phyloP scores from a whole-genome alignment of 148 eudicot species.

The Selenicereus undatus region DNA sequence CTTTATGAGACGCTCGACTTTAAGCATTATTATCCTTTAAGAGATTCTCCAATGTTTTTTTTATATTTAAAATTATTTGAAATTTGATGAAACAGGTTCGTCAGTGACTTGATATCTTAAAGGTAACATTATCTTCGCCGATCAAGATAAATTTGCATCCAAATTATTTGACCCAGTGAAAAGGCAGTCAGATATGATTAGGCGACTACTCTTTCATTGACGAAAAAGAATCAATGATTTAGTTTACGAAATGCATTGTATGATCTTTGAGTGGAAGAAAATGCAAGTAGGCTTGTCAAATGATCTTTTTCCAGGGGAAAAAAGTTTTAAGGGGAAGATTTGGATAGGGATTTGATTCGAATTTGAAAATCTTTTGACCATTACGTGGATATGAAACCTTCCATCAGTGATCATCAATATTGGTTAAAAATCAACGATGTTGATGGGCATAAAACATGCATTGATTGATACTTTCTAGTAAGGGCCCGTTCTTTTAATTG shows the following conservation, averaged over 20 bases:
- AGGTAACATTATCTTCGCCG: neutral
- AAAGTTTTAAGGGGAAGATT: neutral
- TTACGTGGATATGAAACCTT: neutral
- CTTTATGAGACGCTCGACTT: too few relatives aligned
- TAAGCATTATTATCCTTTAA: too few relatives aligned
- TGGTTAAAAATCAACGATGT: neutral
- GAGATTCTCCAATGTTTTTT: neutral
- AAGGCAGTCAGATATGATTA: neutral
- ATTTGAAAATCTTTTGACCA: conserved; percentile 4
- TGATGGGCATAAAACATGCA: neutral
- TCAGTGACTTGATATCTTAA: neutral
- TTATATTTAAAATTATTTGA: neutral
- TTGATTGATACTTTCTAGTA: neutral
- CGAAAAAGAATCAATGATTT: neutral
- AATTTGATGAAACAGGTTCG: neutral
- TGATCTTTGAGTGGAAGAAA: conserved; percentile 3
- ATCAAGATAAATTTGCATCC: neutral
- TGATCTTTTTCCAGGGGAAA: neutral
- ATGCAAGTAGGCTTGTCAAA: conserved; percentile 6
- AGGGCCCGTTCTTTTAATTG: too few relatives aligned
- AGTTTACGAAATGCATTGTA: neutral
- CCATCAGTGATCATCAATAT: neutral
- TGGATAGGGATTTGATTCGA: conserved; percentile 1
- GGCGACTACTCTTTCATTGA: neutral
- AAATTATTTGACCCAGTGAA: neutral